These are phyloP conservation scores for Silene latifolia DNA, from an alignment of 148 eudicot genomes.

Conservation along the genomic window DNA sequence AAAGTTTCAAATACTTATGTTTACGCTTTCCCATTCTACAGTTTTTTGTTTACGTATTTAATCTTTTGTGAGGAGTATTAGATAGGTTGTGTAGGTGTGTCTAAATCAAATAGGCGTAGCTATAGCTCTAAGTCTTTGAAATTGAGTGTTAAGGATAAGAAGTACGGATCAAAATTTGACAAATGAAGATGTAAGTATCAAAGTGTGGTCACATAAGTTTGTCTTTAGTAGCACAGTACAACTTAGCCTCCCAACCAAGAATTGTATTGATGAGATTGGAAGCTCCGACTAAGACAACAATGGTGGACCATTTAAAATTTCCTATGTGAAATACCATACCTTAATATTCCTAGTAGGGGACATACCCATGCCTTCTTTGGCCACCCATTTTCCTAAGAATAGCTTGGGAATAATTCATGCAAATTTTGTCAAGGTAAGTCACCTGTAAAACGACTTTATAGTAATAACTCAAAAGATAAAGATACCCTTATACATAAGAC, in stretches of 20 bases:
- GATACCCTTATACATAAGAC: no score
- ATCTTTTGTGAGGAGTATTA: no score
- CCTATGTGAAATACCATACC: constrained; percentile 6
- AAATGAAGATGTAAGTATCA: not conserved
- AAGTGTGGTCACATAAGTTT: not conserved
- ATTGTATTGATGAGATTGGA: not conserved
- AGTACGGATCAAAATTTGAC: not conserved
- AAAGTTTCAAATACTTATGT: no score
- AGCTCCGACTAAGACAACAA: not conserved
- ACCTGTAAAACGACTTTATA: no score
- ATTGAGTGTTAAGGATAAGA: not conserved
- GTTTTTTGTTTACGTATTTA: no score
- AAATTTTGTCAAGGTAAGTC: no score
- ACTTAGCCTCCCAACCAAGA: not conserved
- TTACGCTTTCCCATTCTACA: no score
- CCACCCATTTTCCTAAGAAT: constrained; percentile 1
- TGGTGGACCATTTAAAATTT: not conserved
- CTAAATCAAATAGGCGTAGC: no score
- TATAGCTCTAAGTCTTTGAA: no score
- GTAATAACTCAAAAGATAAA: no score
- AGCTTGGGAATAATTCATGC: not conserved
- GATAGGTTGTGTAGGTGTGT: no score
- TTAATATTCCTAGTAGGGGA: constrained; percentile 11
- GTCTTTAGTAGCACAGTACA: not conserved
- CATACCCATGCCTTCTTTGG: constrained; percentile 20